Percentiles rank a stretch among this genome's conserved stretches.
Evolutionary conservation across 1,284 basidiomycete genomes (phyloP).

Genomic region (Rhodotorula sp.): DNA sequence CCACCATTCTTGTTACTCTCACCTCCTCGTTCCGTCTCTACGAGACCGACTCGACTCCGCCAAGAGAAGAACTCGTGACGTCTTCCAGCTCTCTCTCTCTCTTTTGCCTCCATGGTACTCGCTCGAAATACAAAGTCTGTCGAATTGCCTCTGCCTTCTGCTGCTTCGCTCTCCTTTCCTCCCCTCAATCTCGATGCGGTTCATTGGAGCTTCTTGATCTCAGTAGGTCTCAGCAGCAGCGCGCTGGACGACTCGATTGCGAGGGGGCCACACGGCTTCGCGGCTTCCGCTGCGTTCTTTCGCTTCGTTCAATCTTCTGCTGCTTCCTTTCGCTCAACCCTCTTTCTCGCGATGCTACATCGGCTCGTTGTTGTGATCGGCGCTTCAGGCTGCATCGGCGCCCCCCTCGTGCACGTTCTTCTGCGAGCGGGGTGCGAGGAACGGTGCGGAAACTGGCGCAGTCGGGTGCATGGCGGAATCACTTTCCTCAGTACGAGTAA

Average conservation of each 20-base stretch:
- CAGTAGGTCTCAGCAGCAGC: no score
- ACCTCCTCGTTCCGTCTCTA: not conserved
- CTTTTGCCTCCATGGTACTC: not conserved
- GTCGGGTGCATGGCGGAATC: constrained; percentile 14
- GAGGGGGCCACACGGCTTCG: no score
- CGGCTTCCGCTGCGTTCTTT: not conserved
- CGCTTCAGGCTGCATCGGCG: constrained; percentile 11
- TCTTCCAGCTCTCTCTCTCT: not conserved
- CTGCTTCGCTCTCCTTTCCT: not conserved
- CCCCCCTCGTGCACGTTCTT: not conserved
- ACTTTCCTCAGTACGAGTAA: constrained; percentile 14
- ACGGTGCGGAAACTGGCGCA: constrained; percentile 32
- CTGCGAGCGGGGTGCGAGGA: constrained; percentile 16
- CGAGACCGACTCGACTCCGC: no score
- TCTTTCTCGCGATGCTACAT: not conserved
- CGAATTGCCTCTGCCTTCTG: not conserved
- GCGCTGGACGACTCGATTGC: no score
- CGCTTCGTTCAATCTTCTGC: not conserved
- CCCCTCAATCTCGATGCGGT: not conserved
- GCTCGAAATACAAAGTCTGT: not conserved
- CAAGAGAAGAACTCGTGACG: not conserved
- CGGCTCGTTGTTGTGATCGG: constrained; percentile 7
- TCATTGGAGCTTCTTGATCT: no score
- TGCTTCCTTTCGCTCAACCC: not conserved
- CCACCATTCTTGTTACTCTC: not conserved